phyloP scores from a whole-genome alignment of 1,139 yeast genomes.

The Taphrina flavorubra region DNA sequence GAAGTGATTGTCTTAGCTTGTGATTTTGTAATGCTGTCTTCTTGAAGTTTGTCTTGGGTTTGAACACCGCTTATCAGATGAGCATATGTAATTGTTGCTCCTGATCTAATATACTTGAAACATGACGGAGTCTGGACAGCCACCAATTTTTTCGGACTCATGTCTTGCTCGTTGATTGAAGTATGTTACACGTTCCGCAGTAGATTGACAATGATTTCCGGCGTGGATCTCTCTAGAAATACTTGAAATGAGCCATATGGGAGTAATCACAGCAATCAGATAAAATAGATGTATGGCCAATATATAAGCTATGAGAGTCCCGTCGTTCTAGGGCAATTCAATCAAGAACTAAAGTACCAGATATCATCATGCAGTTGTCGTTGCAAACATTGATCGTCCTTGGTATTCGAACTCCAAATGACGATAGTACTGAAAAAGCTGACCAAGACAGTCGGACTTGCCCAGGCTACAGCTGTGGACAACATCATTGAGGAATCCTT shows the following conservation, averaged over 20 bases:
- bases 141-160: neutral
- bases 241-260: neutral
- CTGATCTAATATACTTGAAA: neutral
- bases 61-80: too few relatives aligned
- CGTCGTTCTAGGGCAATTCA: neutral
- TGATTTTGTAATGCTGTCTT: too few relatives aligned
- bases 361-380: neutral
- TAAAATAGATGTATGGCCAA: neutral
- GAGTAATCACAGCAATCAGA: neutral
- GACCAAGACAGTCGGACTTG: neutral
- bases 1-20: too few relatives aligned
- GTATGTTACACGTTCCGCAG: neutral
- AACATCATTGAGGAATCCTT: neutral
- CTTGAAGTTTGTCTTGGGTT: too few relatives aligned
- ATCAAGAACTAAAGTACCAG: neutral
- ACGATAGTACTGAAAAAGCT: too few relatives aligned
- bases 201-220: neutral
- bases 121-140: neutral
- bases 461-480: constrained; percentile 2
- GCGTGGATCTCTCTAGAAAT: neutral
- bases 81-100: neutral
- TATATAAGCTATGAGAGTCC: neutral
- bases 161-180: neutral
- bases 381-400: neutral
- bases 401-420: neutral